Conservation (phyloP, 108 stramenopile genomes). For the Nitzschia sp. region DNA sequence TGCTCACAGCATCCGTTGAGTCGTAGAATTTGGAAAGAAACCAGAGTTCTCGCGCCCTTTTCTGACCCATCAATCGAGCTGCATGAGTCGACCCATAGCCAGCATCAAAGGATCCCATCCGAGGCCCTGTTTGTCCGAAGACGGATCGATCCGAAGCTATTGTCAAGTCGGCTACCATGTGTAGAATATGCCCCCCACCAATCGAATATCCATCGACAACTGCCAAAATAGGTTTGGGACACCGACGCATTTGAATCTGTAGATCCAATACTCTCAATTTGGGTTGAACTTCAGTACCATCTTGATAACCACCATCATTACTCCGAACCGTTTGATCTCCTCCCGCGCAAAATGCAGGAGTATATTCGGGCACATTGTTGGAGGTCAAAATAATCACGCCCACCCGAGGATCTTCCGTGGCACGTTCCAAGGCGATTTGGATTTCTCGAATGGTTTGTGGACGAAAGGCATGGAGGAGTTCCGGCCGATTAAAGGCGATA, state of each 20-base stretch:
- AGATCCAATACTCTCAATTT: constrained; percentile 84
- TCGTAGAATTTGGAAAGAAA: constrained; percentile 86
- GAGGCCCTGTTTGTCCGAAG: constrained; percentile 92
- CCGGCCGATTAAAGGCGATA: constrained; percentile 88
- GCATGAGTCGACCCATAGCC: constrained; percentile 92
- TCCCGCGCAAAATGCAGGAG: constrained; percentile 93
- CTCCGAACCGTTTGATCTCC: constrained; percentile 90
- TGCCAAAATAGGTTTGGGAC: constrained; percentile 94
- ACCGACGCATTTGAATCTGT: constrained; percentile 92
- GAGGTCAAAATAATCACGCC: constrained; percentile 79
- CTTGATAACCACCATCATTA: constrained; percentile 83
- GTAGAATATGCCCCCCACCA: constrained; percentile 94
- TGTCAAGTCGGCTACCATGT: constrained; percentile 93
- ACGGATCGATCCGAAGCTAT: constrained; percentile 79
- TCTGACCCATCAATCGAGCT: constrained; percentile 90
- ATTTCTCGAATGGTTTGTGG: constrained; percentile 93
- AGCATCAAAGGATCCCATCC: constrained; percentile 95
- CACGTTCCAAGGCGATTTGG: constrained; percentile 73
- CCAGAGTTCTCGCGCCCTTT: constrained; percentile 94
- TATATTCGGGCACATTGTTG: constrained; percentile 41
- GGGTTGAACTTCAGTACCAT: constrained; percentile 84
- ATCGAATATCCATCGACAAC: constrained; percentile 93
- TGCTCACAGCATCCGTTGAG: constrained; percentile 82
- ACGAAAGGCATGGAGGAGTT: constrained; percentile 91
- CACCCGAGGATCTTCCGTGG: constrained; percentile 81